A percentile compares a stretch with the other conserved stretches of the same genome.
Conservation (phyloP, 2,329 filamentous ascomycete species). For the Phyllosticta citriasiana region DNA sequence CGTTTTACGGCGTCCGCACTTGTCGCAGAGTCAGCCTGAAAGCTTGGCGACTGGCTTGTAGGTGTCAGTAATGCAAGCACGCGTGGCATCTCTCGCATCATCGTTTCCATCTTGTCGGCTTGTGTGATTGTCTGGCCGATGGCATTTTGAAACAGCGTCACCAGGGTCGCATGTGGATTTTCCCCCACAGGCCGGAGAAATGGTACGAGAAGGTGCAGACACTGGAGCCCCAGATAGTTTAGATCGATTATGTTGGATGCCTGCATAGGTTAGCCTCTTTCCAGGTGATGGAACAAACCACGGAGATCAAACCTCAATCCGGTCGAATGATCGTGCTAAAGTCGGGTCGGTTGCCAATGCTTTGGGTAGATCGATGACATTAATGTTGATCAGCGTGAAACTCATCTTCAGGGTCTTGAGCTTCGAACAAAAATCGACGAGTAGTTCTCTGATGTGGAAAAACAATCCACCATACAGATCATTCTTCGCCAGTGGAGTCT, state of each 20-base stretch:
- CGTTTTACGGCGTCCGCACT: neutral
- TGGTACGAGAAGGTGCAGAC: constrained; percentile 20
- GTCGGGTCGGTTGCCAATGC: neutral
- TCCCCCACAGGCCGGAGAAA: constrained; percentile 23
- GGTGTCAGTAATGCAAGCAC: neutral
- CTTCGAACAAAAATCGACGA: constrained; percentile 23
- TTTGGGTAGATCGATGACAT: constrained; percentile 12
- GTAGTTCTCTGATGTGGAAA: constrained; percentile 21
- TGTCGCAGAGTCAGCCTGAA: neutral
- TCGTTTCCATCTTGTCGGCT: neutral
- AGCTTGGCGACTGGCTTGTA: neutral
- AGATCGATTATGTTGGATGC: constrained; percentile 32
- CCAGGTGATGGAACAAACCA: neutral
- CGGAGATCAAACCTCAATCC: constrained; percentile 28
- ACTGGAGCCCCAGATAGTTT: constrained; percentile 23
- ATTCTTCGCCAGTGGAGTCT: constrained; percentile 16
- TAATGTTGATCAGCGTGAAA: constrained; percentile 22
- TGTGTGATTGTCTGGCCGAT: constrained; percentile 15
- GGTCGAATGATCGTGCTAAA: constrained; percentile 18
- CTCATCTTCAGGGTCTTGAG: constrained; percentile 14
- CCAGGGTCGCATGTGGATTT: constrained; percentile 32
- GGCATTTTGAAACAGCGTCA: constrained; percentile 35
- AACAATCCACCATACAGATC: constrained; percentile 34
- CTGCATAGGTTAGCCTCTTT: constrained; percentile 14
- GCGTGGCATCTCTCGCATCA: neutral